phyloP scores from a whole-genome alignment of 306 rosid species.

The Macrotyloma uniflorum region DNA sequence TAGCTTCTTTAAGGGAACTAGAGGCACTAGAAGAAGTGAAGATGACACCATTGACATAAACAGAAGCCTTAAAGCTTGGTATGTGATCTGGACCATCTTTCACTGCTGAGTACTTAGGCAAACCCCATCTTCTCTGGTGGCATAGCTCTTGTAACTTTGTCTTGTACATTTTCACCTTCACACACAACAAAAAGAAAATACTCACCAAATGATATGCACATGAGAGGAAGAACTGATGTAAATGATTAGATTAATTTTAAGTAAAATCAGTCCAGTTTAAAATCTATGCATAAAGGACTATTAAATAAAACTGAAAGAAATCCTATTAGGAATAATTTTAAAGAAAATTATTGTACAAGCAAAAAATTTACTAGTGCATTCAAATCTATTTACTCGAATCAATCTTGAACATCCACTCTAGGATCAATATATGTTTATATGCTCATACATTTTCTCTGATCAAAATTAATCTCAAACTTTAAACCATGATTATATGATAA shows the following conservation, averaged over 20 bases:
- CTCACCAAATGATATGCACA: neutral
- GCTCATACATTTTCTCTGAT: no score
- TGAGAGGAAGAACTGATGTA: neutral
- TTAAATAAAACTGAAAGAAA: no score
- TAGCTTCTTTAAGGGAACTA: constrained; percentile 64
- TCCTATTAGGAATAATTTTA: neutral
- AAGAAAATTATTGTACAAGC: no score
- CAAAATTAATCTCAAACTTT: no score
- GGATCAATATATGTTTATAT: no score
- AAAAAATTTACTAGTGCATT: no score
- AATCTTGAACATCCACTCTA: no score
- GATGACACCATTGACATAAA: constrained; percentile 49
- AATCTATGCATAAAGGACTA: neutral
- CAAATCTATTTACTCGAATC: no score
- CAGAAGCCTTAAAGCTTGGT: constrained; percentile 60
- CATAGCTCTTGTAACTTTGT: constrained; percentile 66
- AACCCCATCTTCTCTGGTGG: constrained; percentile 54
- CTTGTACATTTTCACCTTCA: constrained; percentile 60
- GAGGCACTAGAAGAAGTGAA: constrained; percentile 43
- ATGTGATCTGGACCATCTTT: constrained; percentile 64
- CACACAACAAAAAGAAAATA: neutral
- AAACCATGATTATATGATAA: no score
- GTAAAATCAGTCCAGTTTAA: neutral
- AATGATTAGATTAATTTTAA: neutral
- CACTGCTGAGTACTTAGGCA: constrained; percentile 51